These are phyloP conservation scores for Pestalotiopsis sp. DNA, from an alignment of 2,329 filamentous ascomycete species.

Conservation along the genomic window DNA sequence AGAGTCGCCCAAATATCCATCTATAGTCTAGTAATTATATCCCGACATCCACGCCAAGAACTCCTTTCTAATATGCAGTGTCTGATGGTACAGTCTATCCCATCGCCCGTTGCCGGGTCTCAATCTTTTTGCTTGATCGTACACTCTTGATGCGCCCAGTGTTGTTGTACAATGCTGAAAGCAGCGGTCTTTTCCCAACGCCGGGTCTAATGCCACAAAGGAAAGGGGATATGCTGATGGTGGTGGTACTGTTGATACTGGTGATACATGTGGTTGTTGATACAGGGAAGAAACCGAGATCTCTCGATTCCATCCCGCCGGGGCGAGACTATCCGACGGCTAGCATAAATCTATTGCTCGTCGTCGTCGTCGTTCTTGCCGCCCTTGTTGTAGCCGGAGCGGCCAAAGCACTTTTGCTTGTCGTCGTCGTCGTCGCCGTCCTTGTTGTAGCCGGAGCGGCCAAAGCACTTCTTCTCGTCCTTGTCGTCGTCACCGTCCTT, in stretches of 20 bases:
- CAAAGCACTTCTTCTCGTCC: conserved; percentile 27
- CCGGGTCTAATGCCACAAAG: conserved; percentile 11
- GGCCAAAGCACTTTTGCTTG: conserved; percentile 30
- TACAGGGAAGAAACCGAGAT: neutral
- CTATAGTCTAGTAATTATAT: neutral
- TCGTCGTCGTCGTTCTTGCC: conserved; percentile 25
- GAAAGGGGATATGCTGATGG: conserved; percentile 2
- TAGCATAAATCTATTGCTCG: conserved; percentile 15
- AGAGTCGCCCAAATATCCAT: neutral
- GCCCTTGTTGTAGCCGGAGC: conserved; percentile 37
- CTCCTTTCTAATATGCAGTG: neutral
- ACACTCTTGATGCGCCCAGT: neutral
- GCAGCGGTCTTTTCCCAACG: neutral
- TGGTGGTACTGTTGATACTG: conserved; percentile 3
- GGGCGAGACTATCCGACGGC: neutral
- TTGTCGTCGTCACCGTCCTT: conserved; percentile 20
- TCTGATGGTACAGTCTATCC: conserved; percentile 6
- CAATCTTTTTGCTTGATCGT: neutral
- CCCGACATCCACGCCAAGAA: neutral
- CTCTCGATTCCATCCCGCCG: neutral
- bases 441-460: conserved; percentile 36
- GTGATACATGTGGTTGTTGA: conserved; percentile 6
- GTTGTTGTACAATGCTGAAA: neutral
- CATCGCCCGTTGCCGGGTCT: neutral
- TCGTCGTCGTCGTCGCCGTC: conserved; percentile 35